Percentiles rank a stretch among this genome's conserved stretches.
These are phyloP conservation scores for Aurinia saxatilis DNA, from an alignment of 345 rosid genomes.

Conservation along the genomic window DNA sequence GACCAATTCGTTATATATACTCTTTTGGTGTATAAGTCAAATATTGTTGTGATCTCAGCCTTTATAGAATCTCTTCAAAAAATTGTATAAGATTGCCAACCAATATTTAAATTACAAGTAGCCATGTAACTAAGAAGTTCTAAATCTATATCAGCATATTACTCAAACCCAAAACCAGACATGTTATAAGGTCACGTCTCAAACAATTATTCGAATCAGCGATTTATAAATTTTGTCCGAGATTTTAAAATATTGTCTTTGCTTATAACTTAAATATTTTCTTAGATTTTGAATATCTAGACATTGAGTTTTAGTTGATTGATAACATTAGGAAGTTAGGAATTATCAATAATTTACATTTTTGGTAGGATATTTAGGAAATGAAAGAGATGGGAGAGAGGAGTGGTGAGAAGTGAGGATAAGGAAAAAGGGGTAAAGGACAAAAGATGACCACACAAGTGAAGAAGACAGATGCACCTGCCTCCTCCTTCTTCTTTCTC, in stretches of 20 bases:
- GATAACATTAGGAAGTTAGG: background rate
- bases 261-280: background rate
- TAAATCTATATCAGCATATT: too few relatives aligned
- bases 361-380: slow-evolving; percentile 1
- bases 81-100: background rate
- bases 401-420: slow-evolving; percentile 23
- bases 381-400: slow-evolving; percentile 15
- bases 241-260: too few relatives aligned
- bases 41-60: background rate
- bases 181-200: too few relatives aligned
- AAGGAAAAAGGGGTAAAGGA: slow-evolving; percentile 12
- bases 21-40: background rate
- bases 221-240: too few relatives aligned
- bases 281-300: background rate
- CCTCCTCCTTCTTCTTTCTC: background rate
- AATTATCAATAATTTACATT: background rate
- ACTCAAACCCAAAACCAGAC: too few relatives aligned
- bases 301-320: background rate
- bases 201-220: too few relatives aligned
- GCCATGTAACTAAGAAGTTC: too few relatives aligned
- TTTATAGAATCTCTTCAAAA: background rate
- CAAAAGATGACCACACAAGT: slow-evolving; percentile 21
- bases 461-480: slow-evolving; percentile 24
- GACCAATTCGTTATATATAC: background rate
- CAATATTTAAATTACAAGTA: background rate